These are phyloP conservation scores for Exophiala sp. DNA, from an alignment of 2,329 filamentous ascomycete genomes.

Conservation along the genomic window DNA sequence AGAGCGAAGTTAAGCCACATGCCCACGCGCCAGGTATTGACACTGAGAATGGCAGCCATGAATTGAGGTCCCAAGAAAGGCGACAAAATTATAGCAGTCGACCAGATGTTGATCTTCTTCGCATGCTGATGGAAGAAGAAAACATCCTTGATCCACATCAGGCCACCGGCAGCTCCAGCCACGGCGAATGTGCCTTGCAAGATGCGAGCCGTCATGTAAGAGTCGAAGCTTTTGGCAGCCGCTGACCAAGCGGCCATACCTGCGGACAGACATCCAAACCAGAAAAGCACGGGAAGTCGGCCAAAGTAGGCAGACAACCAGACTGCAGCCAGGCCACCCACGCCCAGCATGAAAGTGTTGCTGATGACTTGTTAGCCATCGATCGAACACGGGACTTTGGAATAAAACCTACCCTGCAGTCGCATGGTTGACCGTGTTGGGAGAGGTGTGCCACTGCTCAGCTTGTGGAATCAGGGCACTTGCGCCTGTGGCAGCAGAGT, in stretches of 20 bases:
- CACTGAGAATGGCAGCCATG: slow-evolving; percentile 50
- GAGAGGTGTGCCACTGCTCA: slow-evolving; percentile 47
- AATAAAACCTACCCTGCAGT: slow-evolving; percentile 36
- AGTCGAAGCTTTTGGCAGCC: slow-evolving; percentile 43
- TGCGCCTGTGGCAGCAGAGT: slow-evolving; percentile 46
- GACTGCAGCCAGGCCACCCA: slow-evolving; percentile 42
- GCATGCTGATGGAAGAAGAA: slow-evolving; percentile 59
- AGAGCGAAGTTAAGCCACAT: slow-evolving; percentile 32
- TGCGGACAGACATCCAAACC: slow-evolving; percentile 31
- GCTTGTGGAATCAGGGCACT: slow-evolving; percentile 46
- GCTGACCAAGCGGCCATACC: slow-evolving; percentile 42
- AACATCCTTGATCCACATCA: slow-evolving; percentile 56
- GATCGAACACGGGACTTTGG: background rate
- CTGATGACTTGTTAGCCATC: slow-evolving; percentile 26
- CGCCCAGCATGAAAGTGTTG: slow-evolving; percentile 50
- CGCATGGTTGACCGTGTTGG: slow-evolving; percentile 50
- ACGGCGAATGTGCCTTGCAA: slow-evolving; percentile 50
- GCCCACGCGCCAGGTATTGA: slow-evolving; percentile 35
- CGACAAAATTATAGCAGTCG: slow-evolving; percentile 36
- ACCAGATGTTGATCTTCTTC: slow-evolving; percentile 38
- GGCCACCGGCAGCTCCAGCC: slow-evolving; percentile 36
- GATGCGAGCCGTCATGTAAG: slow-evolving; percentile 49
- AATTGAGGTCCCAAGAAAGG: slow-evolving; percentile 40
- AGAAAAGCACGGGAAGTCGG: slow-evolving; percentile 43
- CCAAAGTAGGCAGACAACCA: slow-evolving; percentile 43